Evolutionary conservation across 225 moss, liverwort and hornwort genomes (phyloP), one percentile per base, ranked within the genome.

Genomic region (Sphagnum contortum): DNA sequence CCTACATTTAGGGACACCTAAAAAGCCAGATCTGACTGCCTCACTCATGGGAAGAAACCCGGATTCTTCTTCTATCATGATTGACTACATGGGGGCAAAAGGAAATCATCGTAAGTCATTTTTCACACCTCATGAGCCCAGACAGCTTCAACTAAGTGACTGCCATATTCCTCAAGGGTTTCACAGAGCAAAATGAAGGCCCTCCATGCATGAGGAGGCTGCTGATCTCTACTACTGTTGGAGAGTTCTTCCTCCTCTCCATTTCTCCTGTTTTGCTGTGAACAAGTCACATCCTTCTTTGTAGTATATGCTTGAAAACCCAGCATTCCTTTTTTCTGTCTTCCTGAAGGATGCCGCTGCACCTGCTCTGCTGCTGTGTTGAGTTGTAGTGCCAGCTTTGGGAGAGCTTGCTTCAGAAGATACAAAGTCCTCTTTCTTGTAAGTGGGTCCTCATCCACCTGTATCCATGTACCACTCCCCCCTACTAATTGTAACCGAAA

Each of bases 131-230:
- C 85, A 73, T 89, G 78, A 57, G 59, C 67, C 81, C 89, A 83
- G 61, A 79, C 81, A 69, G 60, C 78, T 75, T 91, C 85, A 2
- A 74, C 75, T 46, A 81, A 86, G 71, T 71, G 75, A 57, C 72
- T 80, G 58, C 85, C 88, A 71, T 83, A 51, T 62, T 64, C 76
- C 62, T 91, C 85, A 50, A 94, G 77, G 45, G 78, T 80, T 71
- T 89, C 87, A 56, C 81, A 78, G 11, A 94, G 78, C 55, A 85
- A 77, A 57, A 89, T 69, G 57, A 91, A 94, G 65, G 77, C 85
- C 70, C 83, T 72, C 94, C 91, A 94, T 45, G 29, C 29, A 29
- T 29, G 29, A 29, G 29, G 29, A 29, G 84, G 82, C 69, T 76
- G 70, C 57, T 69, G 68, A 73, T 82, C 77, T 66, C 72, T 77